Conservation (phyloP, 2,329 filamentous ascomycete species). For the Aspergillus quadricinctus region DNA sequence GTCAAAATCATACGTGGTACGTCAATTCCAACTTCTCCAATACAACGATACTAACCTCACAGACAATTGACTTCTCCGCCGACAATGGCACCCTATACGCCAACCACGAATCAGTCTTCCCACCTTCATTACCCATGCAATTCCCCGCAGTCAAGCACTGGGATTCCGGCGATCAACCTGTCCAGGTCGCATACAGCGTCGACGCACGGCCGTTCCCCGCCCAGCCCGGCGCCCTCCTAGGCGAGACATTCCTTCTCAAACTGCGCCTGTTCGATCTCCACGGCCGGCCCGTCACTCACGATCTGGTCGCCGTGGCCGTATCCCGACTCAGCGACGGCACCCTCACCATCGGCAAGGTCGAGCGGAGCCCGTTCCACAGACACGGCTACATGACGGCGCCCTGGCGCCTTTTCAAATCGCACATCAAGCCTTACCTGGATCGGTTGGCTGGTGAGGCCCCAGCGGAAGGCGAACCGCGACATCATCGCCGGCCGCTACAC, state of each 20-base stretch:
- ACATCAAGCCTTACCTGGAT: not conserved
- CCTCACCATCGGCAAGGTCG: conserved; percentile 24
- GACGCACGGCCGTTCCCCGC: conserved; percentile 20
- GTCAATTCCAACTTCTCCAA: not conserved
- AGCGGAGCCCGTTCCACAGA: conserved; percentile 16
- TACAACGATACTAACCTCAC: conserved; percentile 4
- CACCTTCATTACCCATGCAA: conserved; percentile 22
- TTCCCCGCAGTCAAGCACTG: conserved; percentile 22
- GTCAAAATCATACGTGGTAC: conserved; percentile 11
- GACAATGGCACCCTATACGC: conserved; percentile 24
- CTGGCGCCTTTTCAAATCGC: not conserved
- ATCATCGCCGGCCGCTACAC: conserved; percentile 14
- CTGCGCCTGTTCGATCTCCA: conserved; percentile 21
- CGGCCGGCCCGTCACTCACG: conserved; percentile 22
- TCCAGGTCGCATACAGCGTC: conserved; percentile 21
- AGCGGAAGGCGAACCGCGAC: conserved; percentile 2
- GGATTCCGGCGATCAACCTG: conserved; percentile 7
- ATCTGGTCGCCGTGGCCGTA: conserved; percentile 27
- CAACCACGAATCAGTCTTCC: conserved; percentile 27
- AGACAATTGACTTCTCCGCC: conserved; percentile 27
- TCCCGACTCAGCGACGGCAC: conserved; percentile 20
- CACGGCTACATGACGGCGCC: not conserved
- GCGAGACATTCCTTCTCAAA: conserved; percentile 19
- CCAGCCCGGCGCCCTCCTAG: conserved; percentile 9
- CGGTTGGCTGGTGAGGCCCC: not conserved